Base-by-base conservation (phyloP, 345 rosid species). In the Arabidopsis suecica region DNA sequence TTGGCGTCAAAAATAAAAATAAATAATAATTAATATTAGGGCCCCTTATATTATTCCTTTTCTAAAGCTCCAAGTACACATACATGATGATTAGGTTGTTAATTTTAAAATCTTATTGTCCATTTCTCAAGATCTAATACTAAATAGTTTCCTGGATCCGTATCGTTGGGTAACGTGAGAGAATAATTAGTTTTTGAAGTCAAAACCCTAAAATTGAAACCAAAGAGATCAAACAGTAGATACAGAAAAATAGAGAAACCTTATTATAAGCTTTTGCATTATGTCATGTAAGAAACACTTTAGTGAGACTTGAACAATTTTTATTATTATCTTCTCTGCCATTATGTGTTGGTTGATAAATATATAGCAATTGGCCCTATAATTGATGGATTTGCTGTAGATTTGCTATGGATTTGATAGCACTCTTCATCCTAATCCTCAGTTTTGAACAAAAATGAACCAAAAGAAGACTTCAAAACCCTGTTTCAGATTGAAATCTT, bases 151-250 rank as follows among this genome's bases (percentile, higher is more conserved):
- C 49, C 18, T 41, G 2, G 73, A 75, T 66, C 54, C 1, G 41
- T 66, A 67, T 56, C 12, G 25, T 57, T 28, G 53, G 67, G 10
- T 75, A 58, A 67, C 73, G 61, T 67, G 79, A 69, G 32, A 5
- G 63, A 63, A 44, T 59, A 68, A 50, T 41, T 18, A 57, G n/a
- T 60, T 60, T 60, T 14, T 50, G 22, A 49, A 60, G 74, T 59
- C 68, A 75, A 68, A 68, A 60, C 62, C 79, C 69, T 61, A 67
- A 49, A 68, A 50, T 22, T 61, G 74, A 30, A 59, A 59, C 42
- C 14, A 22, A 68, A 68, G 33, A 61, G 55, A 60, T 32, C 74
- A 76, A 68, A 61, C 64, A 69, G 69, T 64, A 69, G 69, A 76
- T 61, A 41, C 6, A 76, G 48, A 53, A 74, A 68, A 76, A 60